Base-by-base conservation (phyloP, 176 grass and related monocot genomes). In the Aegilops speltoides region DNA sequence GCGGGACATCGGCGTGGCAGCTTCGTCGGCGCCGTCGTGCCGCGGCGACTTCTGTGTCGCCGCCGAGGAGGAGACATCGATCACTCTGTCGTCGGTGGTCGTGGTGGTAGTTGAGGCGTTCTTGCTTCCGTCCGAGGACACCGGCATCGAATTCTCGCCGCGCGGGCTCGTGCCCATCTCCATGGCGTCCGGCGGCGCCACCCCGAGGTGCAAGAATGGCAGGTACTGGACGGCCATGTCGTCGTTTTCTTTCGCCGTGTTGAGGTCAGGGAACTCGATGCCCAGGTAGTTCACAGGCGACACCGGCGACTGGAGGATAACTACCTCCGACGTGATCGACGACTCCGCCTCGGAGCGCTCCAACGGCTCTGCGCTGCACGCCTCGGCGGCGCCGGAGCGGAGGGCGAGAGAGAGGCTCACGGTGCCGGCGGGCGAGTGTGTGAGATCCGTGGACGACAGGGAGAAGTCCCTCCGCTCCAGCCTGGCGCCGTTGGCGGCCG, bases 381-480 rank as follows among this genome's bases (percentile, higher is more conserved):
- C 17, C 10, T 77, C 62, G 0, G 9, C 74, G 3, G 15, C 14
- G 24, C 24, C 41, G n/a, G n/a, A 45, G 37, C 46, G 88, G 45
- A 98, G 91, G 0, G 89, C 87, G 25, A 98, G 91, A n/a, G 96
- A 90, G 17, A 98, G 89, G 15, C 56, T 73, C 7, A 98, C 80
- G 2, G 89, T 93, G 0, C 96, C 96, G 0, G 96, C 91, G 0
- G 96, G 93, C 13, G 91, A 95, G 80, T 95, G 96, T 85, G 90
- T 61, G 63, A 98, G 91, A 10, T 95, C 96, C 3, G 96, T 98
- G 61, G 96, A 98, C 2, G 96, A 95, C 60, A 98, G 93, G 9
- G 87, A 79, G 68, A 98, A 98, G 23, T 98, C 89, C 50, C 14
- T 3, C 72, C 73, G 78, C 10, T 16, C 43, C 65, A 91, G 13